A percentile compares a stretch with the other conserved stretches of the same genome.
Conservation (phyloP, 1,139 yeast genomes). For the Lodderomyces orthopsilosis region DNA sequence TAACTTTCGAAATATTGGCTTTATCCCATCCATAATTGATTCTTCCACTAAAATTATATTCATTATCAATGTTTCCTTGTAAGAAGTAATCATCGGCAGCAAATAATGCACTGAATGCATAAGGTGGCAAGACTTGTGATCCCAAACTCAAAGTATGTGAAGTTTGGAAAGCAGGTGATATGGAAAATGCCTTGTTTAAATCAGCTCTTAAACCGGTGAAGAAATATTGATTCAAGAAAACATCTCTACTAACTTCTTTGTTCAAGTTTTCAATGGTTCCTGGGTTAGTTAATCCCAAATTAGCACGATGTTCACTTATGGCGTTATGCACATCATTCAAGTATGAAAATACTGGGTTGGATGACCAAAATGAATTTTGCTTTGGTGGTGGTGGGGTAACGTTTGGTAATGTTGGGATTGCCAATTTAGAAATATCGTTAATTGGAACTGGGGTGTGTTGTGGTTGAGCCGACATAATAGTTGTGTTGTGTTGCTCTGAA, state of each 20-base stretch:
- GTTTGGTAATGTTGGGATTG: constrained; percentile 57
- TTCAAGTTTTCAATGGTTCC: constrained; percentile 93
- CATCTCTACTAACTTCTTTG: constrained; percentile 93
- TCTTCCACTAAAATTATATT: constrained; percentile 82
- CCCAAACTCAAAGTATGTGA: constrained; percentile 93
- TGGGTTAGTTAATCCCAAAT: constrained; percentile 83
- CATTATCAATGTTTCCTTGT: constrained; percentile 92
- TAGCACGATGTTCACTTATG: constrained; percentile 73
- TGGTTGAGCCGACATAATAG: constrained; percentile 4
- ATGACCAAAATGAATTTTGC: constrained; percentile 67
- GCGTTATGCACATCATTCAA: constrained; percentile 73
- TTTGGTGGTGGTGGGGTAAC: constrained; percentile 51
- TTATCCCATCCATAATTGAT: constrained; percentile 90
- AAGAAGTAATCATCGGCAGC: constrained; percentile 83
- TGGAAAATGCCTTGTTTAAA: constrained; percentile 84
- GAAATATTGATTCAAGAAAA: constrained; percentile 82
- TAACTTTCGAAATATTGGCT: constrained; percentile 75
- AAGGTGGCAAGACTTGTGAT: constrained; percentile 82
- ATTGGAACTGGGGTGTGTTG: constrained; percentile 33
- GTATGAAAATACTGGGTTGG: constrained; percentile 82
- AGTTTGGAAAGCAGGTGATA: constrained; percentile 96
- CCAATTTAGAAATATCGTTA: constrained; percentile 54
- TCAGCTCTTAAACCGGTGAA: constrained; percentile 98
- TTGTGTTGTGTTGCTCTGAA: background rate
- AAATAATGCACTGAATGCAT: constrained; percentile 86